These are phyloP conservation scores for Penicillium psychrosexuale DNA, from an alignment of 2,329 filamentous ascomycete species.

Conservation along the genomic window DNA sequence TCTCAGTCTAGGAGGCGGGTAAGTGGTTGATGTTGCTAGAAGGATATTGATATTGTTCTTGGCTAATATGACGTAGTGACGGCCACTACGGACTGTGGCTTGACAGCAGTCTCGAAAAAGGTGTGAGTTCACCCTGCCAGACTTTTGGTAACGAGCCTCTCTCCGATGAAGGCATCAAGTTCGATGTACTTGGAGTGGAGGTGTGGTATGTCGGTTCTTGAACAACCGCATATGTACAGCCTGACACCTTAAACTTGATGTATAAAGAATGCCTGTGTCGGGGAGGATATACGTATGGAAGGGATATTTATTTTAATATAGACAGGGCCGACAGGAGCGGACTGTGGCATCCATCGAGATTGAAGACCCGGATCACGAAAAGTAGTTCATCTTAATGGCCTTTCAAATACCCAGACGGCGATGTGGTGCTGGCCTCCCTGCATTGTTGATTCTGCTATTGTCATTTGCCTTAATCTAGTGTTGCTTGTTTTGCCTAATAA, in stretches of 20 bases:
- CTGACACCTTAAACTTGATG: slow-evolving; percentile 1
- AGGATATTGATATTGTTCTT: neutral
- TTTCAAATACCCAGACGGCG: slow-evolving; percentile 15
- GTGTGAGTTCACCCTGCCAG: slow-evolving; percentile 76
- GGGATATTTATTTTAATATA: neutral
- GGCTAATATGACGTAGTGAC: slow-evolving; percentile 49
- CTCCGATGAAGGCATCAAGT: slow-evolving; percentile 89
- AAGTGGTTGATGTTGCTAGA: slow-evolving; percentile 26
- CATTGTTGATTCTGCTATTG: neutral
- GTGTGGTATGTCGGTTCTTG: slow-evolving; percentile 78
- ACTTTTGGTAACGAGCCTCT: slow-evolving; percentile 95
- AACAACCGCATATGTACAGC: slow-evolving; percentile 4
- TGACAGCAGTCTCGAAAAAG: slow-evolving; percentile 77
- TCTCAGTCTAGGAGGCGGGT: slow-evolving; percentile 79
- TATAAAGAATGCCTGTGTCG: neutral
- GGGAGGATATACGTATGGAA: neutral
- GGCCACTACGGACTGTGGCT: slow-evolving; percentile 94
- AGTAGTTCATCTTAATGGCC: slow-evolving; percentile 6
- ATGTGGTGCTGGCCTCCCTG: slow-evolving; percentile 1
- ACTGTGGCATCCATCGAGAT: neutral
- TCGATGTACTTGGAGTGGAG: slow-evolving; percentile 86
- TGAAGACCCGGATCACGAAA: neutral
- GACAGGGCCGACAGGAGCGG: neutral
- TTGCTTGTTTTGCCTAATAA: neutral
- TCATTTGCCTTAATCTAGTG: neutral